These are phyloP conservation scores for Leucocoprinus birnbaumii DNA, from an alignment of 768 basidiomycete genomes.

Conservation along the genomic window DNA sequence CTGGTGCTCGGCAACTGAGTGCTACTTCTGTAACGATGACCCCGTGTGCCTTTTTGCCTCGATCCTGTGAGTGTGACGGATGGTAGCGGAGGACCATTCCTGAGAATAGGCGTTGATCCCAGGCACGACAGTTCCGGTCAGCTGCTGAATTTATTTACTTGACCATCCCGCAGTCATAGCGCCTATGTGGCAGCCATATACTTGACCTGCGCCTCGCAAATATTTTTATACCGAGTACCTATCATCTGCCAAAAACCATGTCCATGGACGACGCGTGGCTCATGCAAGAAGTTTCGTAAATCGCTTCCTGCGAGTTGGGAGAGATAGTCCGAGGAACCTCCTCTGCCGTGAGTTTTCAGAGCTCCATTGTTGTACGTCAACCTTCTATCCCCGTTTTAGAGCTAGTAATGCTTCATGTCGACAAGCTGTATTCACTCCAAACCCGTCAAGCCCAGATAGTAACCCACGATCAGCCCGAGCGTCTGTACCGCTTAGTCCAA, in stretches of 20 bases:
- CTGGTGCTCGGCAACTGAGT: slow-evolving; percentile 2
- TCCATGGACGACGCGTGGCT: background rate
- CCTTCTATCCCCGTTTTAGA: background rate
- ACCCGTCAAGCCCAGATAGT: background rate
- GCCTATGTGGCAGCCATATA: background rate
- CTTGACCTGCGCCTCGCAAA: background rate
- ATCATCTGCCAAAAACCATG: background rate
- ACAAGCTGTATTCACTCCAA: too few species aligned
- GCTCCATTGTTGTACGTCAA: background rate
- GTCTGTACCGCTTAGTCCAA: background rate
- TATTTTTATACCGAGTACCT: background rate
- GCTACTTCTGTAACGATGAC: background rate
- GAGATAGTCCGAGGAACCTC: slow-evolving; percentile 8
- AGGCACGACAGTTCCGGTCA: slow-evolving; percentile 2
- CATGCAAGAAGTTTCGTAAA: background rate
- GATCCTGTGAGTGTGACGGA: background rate
- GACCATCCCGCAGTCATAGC: background rate
- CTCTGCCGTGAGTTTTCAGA: background rate
- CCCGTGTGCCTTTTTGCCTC: background rate
- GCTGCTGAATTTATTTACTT: background rate
- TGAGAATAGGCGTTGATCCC: slow-evolving; percentile 8
- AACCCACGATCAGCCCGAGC: background rate
- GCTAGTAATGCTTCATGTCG: background rate
- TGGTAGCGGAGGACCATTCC: background rate
- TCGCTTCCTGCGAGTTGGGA: background rate